These are phyloP conservation scores for Penstemon barbatus DNA, from an alignment of 257 asterid species.

Conservation along the genomic window DNA sequence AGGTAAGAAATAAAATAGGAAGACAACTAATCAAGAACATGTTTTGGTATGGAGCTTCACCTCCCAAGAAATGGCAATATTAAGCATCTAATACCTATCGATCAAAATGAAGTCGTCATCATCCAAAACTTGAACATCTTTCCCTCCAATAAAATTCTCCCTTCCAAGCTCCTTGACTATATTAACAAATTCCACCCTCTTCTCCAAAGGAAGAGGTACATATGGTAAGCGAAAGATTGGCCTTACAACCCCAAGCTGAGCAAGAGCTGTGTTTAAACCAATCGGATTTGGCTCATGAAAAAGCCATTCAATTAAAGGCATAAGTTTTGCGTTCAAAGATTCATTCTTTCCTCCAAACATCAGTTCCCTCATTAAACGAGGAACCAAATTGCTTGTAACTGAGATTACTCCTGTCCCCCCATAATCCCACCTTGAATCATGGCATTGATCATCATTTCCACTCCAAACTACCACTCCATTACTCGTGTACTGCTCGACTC, in stretches of 20 bases:
- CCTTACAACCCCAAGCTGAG: slow-evolving; percentile 88
- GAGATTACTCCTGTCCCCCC: slow-evolving; percentile 81
- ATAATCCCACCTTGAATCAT: slow-evolving; percentile 76
- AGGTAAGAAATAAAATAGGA: neutral
- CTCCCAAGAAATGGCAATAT: slow-evolving; percentile 13
- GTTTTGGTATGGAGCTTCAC: slow-evolving; percentile 20
- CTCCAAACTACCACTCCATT: slow-evolving; percentile 76
- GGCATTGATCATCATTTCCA: slow-evolving; percentile 84
- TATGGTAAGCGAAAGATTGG: slow-evolving; percentile 81
- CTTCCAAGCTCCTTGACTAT: slow-evolving; percentile 74
- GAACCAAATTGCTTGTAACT: slow-evolving; percentile 81
- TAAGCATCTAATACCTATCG: slow-evolving; percentile 59
- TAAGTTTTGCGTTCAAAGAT: slow-evolving; percentile 50
- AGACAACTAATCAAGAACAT: slow-evolving; percentile 20
- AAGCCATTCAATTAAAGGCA: slow-evolving; percentile 70
- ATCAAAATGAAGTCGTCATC: slow-evolving; percentile 75
- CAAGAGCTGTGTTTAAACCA: slow-evolving; percentile 75
- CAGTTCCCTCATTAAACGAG: slow-evolving; percentile 67
- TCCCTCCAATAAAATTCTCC: slow-evolving; percentile 73
- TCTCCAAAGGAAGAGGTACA: slow-evolving; percentile 64
- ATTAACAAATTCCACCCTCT: slow-evolving; percentile 78
- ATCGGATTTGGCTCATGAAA: slow-evolving; percentile 77
- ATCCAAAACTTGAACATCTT: slow-evolving; percentile 59
- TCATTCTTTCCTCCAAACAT: slow-evolving; percentile 70
- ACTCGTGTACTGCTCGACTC: slow-evolving; percentile 61